Conservation (phyloP, 78 protist species). For the Mastigamoeba balamuthi region DNA sequence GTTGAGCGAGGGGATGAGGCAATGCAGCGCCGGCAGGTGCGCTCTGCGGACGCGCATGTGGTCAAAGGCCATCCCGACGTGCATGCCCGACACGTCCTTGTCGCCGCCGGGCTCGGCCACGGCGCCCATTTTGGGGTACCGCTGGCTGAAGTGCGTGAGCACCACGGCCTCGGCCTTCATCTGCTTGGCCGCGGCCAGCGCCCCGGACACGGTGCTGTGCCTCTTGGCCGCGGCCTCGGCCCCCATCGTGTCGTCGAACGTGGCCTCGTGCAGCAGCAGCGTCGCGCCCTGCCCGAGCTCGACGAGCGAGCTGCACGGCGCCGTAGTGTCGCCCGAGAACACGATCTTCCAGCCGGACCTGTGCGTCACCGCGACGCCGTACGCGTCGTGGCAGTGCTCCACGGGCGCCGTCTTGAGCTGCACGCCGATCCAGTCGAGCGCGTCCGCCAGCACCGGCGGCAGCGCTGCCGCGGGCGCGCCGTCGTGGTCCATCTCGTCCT, state of each 20-base stretch:
- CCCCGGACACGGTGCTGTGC: slow-evolving; percentile 67
- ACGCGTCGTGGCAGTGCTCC: slow-evolving; percentile 49
- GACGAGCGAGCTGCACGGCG: slow-evolving; percentile 55
- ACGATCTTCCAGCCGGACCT: slow-evolving; percentile 24
- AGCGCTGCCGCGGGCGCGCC: background rate
- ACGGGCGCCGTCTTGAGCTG: slow-evolving; percentile 19
- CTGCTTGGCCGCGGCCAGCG: slow-evolving; percentile 37
- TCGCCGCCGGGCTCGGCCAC: background rate
- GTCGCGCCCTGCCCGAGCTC: slow-evolving; percentile 28
- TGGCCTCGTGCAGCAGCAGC: slow-evolving; percentile 88
- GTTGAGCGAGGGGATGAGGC: no score
- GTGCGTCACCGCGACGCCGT: slow-evolving; percentile 38
- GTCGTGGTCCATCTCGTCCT: background rate
- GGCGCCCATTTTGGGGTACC: slow-evolving; percentile 70
- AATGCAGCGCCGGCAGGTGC: background rate
- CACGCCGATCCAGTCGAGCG: background rate
- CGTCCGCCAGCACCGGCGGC: background rate
- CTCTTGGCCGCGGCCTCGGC: slow-evolving; percentile 41
- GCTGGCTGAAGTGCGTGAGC: slow-evolving; percentile 84
- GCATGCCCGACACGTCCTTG: no score
- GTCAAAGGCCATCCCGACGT: slow-evolving; percentile 12
- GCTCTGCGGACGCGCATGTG: background rate
- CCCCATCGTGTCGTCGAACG: slow-evolving; percentile 76
- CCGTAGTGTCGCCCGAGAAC: slow-evolving; percentile 90
- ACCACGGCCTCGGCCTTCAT: slow-evolving; percentile 56